Conservation (phyloP, 1,284 basidiomycete genomes). For the Sphagnurus paluster region DNA sequence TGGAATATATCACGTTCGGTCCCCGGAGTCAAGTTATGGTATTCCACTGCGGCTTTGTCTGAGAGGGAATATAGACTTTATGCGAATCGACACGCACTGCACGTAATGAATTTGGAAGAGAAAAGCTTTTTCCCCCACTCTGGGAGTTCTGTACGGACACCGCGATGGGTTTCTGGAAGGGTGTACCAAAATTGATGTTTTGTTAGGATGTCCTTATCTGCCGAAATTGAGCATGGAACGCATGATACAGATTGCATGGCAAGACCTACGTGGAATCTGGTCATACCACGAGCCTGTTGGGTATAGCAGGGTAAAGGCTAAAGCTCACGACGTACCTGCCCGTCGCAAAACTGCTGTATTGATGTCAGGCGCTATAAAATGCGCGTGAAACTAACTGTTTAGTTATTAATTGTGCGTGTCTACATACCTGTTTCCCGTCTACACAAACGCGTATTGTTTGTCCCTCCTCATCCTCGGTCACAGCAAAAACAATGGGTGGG, state of each 20-base stretch:
- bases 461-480: slow-evolving; percentile 53
- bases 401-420: background rate
- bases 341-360: slow-evolving; percentile 70
- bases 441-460: slow-evolving; percentile 56
- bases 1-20: slow-evolving; percentile 75
- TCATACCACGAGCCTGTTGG: background rate
- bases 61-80: slow-evolving; percentile 40
- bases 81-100: slow-evolving; percentile 57
- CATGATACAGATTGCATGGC: background rate
- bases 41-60: slow-evolving; percentile 68
- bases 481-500: slow-evolving; percentile 71
- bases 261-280: slow-evolving; percentile 50
- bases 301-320: slow-evolving; percentile 10
- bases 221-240: background rate
- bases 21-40: slow-evolving; percentile 45
- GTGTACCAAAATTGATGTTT: slow-evolving; percentile 64
- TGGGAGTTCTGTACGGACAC: slow-evolving; percentile 48
- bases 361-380: slow-evolving; percentile 55
- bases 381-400: too few relatives aligned
- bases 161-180: slow-evolving; percentile 40
- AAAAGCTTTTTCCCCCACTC: slow-evolving; percentile 50
- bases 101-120: slow-evolving; percentile 54
- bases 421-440: slow-evolving; percentile 67
- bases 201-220: slow-evolving; percentile 49
- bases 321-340: slow-evolving; percentile 50